phyloP scores from a whole-genome alignment of 768 basidiomycete species.

The Pleurotus platypus region DNA sequence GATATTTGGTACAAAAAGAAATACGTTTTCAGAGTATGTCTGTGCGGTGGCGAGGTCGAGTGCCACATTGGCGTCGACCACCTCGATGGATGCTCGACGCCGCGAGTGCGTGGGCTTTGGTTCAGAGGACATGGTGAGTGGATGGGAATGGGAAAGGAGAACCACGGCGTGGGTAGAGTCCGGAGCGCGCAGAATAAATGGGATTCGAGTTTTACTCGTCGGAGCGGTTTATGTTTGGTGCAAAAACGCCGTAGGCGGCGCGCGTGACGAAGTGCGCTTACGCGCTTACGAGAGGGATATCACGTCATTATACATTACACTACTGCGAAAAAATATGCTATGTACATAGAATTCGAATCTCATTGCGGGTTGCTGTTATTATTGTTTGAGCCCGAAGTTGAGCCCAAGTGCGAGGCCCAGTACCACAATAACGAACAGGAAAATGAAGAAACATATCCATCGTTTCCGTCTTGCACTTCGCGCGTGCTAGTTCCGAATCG shows the following conservation, averaged over 20 bases:
- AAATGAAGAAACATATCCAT: conserved; percentile 79
- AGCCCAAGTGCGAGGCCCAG: conserved; percentile 60
- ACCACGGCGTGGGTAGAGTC: neutral
- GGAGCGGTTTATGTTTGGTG: neutral
- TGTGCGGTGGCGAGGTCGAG: conserved; percentile 86
- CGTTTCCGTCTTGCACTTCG: conserved; percentile 68
- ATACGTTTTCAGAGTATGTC: conserved; percentile 91
- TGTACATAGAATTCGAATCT: neutral
- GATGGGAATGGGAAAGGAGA: conserved; percentile 3
- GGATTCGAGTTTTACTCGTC: neutral
- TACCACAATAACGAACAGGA: conserved; percentile 50
- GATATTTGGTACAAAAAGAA: conserved; percentile 94
- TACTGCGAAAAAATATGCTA: neutral
- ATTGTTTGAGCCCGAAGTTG: conserved; percentile 22
- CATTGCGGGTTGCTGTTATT: neutral
- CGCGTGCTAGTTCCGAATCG: conserved; percentile 36
- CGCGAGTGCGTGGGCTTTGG: conserved; percentile 30
- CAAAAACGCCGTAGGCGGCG: neutral
- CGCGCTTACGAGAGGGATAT: conserved; percentile 1
- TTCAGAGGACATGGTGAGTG: conserved; percentile 17
- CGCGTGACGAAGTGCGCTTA: neutral
- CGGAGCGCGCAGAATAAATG: neutral
- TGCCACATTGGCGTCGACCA: conserved; percentile 81
- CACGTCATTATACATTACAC: neutral
- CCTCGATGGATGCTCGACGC: conserved; percentile 55